Evolutionary conservation across 129 eudicot species (phyloP).

Genomic region (Glebionis coronaria): DNA sequence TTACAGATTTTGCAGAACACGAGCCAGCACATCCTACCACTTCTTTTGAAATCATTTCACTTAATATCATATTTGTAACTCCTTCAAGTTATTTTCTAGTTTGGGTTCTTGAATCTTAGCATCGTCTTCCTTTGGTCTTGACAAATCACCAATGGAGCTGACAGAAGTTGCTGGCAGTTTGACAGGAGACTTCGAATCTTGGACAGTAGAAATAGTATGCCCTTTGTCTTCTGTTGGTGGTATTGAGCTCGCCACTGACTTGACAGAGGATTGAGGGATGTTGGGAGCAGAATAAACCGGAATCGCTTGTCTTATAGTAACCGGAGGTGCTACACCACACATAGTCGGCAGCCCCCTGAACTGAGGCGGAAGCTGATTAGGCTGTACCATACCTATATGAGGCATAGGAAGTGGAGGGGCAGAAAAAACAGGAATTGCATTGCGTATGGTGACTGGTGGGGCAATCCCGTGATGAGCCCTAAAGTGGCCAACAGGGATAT

Average conservation of each 20-base stretch:
- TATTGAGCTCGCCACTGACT: conserved; percentile 6
- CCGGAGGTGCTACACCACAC: conserved; percentile 47
- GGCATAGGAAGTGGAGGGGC: conserved; percentile 69
- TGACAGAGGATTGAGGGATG: conserved; percentile 26
- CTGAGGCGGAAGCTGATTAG: conserved; percentile 31
- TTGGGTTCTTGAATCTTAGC: conserved; percentile 14
- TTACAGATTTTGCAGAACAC: conserved; percentile 16
- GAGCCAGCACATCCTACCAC: background rate
- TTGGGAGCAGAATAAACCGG: conserved; percentile 43
- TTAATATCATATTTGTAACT: conserved; percentile 33
- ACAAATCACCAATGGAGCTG: background rate
- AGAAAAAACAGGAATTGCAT: conserved; percentile 69
- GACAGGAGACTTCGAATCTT: conserved; percentile 20
- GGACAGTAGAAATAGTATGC: conserved; percentile 2
- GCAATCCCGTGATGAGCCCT: conserved; percentile 64
- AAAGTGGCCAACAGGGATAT: conserved; percentile 73
- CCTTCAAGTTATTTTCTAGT: conserved; percentile 39
- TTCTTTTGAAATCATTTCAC: conserved; percentile 2
- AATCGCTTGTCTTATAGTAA: conserved; percentile 52
- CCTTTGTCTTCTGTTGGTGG: conserved; percentile 27
- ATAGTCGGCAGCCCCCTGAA: conserved; percentile 30
- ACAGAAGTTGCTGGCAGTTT: background rate
- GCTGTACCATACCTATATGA: conserved; percentile 41
- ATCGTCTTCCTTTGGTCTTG: conserved; percentile 25
- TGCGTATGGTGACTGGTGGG: conserved; percentile 79